These are phyloP conservation scores for Trypanosoma conorhini DNA, from an alignment of 208 protist genomes.

Conservation along the genomic window DNA sequence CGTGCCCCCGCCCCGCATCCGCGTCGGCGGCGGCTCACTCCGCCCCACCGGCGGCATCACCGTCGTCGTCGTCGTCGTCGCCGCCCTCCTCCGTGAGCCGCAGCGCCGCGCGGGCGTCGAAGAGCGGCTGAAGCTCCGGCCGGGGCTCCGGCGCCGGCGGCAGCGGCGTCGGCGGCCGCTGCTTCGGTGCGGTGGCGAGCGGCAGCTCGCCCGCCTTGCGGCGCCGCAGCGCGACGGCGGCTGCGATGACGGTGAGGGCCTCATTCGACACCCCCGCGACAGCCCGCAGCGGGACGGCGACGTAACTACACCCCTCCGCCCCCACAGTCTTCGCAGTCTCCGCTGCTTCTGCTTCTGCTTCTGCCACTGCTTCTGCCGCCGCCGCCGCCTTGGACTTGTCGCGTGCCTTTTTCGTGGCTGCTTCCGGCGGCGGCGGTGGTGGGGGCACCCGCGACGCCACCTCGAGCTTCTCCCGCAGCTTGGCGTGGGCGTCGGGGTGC, in stretches of 20 bases:
- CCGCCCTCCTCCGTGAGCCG: slow-evolving; percentile 51
- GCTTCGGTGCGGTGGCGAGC: slow-evolving; percentile 48
- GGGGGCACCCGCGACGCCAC: slow-evolving; percentile 16
- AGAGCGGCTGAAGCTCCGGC: slow-evolving; percentile 82
- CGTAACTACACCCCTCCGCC: slow-evolving; percentile 40
- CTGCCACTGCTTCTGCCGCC: neutral
- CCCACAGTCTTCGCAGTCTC: neutral
- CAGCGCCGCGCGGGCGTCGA: slow-evolving; percentile 60
- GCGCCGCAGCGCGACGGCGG: slow-evolving; percentile 35
- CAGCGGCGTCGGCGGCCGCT: slow-evolving; percentile 83
- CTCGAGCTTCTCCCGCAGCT: slow-evolving; percentile 49
- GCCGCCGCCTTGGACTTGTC: neutral
- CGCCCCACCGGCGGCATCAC: neutral
- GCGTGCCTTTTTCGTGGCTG: slow-evolving; percentile 9
- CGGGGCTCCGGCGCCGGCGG: slow-evolving; percentile 66
- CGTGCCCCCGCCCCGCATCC: no score
- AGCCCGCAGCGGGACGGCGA: slow-evolving; percentile 48
- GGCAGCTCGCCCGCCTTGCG: slow-evolving; percentile 46
- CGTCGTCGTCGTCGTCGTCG: slow-evolving; percentile 30
- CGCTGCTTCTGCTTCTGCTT: neutral
- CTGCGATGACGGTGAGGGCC: slow-evolving; percentile 71
- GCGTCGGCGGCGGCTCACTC: neutral
- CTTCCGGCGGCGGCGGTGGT: no score
- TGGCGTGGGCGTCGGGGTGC: slow-evolving; percentile 57
- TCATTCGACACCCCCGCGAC: slow-evolving; percentile 47